Base-by-base conservation (phyloP, 2,329 filamentous ascomycete genomes). In the Amesomyces nigricolor region DNA sequence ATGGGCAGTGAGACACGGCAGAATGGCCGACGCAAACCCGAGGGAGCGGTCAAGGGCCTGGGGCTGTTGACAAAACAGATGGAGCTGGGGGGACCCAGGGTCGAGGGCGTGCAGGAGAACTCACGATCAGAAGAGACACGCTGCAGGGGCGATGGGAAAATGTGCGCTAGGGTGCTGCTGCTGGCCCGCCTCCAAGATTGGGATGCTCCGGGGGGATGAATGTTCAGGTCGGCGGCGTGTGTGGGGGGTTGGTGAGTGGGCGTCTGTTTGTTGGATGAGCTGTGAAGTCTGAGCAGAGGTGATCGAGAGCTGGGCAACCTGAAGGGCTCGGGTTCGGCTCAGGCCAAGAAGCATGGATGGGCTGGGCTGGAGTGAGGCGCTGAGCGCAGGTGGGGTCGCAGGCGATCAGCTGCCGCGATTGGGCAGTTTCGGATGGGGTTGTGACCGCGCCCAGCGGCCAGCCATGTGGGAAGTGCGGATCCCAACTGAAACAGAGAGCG, bases 21-120 rank as follows among this genome's bases (percentile, higher is more conserved):
- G 46, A 46, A 55, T 35, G 44, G 45, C 50, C 50, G 55, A 43
- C 55, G 50, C 40, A 57, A 47, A 56, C 60, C 59, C 59, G 59
- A 57, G 45, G 35, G 57, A 55, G 59, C 61, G 59, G 59, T 62
- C 57, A 56, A 59, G 51, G 47, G n/a, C 29, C n/a, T n/a, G 29
- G 45, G 30, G 11, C 17, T 47, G 45, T 30, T 16, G 14, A 11
- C 10, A 7, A 26, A 43, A 43, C 19, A 17, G 4, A 17, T 11
- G 39, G 19, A 44, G 10, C 19, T 44, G 22, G 8, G 11, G 17
- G 10, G 10, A n/a, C 13, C n/a, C 42, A 13, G 19, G 22, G 22
- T 16, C 39, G 22, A 26, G 43, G 59, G 57, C 45, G 39, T 49
- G 32, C 19, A 38, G 26, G 26, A 11, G 11, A 37, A 43, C 52